Conservation (phyloP, 1,139 yeast species). For the Tardiomyces digboiensis region DNA sequence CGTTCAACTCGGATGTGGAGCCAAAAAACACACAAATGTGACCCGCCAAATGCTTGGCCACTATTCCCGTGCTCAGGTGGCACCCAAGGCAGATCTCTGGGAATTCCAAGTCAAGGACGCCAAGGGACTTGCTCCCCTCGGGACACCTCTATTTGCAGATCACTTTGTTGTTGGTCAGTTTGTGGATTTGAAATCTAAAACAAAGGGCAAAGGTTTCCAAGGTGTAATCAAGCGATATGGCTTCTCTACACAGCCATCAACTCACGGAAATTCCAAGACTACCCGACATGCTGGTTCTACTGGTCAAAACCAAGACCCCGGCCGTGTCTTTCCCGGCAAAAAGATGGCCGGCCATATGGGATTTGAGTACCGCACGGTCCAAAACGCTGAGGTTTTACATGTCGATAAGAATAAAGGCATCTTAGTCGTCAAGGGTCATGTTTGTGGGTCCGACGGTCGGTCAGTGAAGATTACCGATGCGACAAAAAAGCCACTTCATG, state of each 20-base stretch:
- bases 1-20: constrained; percentile 83
- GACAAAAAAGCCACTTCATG: constrained; percentile 28
- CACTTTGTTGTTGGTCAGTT: constrained; percentile 77
- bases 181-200: constrained; percentile 68
- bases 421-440: constrained; percentile 77
- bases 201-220: constrained; percentile 95
- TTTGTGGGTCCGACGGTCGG: constrained; percentile 82
- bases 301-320: constrained; percentile 94
- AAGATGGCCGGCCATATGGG: constrained; percentile 99
- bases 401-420: constrained; percentile 77
- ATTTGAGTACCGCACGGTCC: constrained; percentile 58
- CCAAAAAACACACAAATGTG: constrained; percentile 52
- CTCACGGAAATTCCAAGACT: constrained; percentile 93
- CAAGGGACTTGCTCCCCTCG: constrained; percentile 61
- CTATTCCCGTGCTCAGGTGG: constrained; percentile 68
- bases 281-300: constrained; percentile 98
- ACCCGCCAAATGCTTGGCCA: constrained; percentile 65
- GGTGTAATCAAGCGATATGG: constrained; percentile 98
- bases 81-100: constrained; percentile 66
- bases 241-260: constrained; percentile 83
- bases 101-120: constrained; percentile 74
- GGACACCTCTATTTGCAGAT: constrained; percentile 73
- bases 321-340: constrained; percentile 93
- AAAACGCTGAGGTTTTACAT: constrained; percentile 67
- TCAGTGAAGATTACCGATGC: constrained; percentile 76